Percentiles rank a stretch among this genome's conserved stretches.
These are phyloP conservation scores for Metarhizium humberi DNA, from an alignment of 2,329 filamentous ascomycete genomes.

Conservation along the genomic window DNA sequence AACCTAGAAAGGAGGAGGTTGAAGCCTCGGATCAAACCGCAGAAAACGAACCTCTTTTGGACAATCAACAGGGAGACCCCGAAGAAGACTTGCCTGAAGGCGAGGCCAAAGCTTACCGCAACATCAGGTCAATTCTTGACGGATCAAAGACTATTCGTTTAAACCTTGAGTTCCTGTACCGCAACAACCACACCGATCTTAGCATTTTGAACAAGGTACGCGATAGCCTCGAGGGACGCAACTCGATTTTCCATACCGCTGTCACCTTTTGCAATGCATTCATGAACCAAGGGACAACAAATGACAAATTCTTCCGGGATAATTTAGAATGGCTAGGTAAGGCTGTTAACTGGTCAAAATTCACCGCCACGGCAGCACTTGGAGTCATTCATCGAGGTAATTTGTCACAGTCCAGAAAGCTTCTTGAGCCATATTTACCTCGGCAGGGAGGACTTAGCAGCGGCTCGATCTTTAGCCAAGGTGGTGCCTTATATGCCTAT, in stretches of 20 bases:
- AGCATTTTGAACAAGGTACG: constrained; percentile 93
- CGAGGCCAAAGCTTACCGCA: constrained; percentile 47
- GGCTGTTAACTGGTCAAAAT: constrained; percentile 99
- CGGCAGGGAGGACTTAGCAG: constrained; percentile 62
- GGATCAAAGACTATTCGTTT: constrained; percentile 91
- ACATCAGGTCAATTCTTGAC: constrained; percentile 63
- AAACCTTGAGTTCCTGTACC: constrained; percentile 92
- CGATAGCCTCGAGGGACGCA: constrained; percentile 88
- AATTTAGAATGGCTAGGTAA: constrained; percentile 98
- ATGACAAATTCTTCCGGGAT: constrained; percentile 97
- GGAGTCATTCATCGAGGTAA: constrained; percentile 97
- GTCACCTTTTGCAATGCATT: constrained; percentile 98
- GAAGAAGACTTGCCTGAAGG: constrained; percentile 44
- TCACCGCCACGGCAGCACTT: constrained; percentile 90
- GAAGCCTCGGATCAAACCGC: constrained; percentile 33
- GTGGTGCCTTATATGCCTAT: constrained; percentile 89
- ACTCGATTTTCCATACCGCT: constrained; percentile 96
- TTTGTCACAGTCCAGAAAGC: constrained; percentile 82
- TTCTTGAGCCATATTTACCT: constrained; percentile 90
- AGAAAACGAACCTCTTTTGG: constrained; percentile 40
- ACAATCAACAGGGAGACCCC: constrained; percentile 41
- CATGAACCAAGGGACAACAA: constrained; percentile 97
- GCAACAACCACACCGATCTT: constrained; percentile 88
- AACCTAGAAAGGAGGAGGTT: constrained; percentile 31
- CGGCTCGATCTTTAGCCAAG: constrained; percentile 91